Percentiles rank a stretch among this genome's conserved stretches.
These are phyloP conservation scores for Penicillium salamii DNA, from an alignment of 495 filamentous ascomycete genomes.

Conservation along the genomic window DNA sequence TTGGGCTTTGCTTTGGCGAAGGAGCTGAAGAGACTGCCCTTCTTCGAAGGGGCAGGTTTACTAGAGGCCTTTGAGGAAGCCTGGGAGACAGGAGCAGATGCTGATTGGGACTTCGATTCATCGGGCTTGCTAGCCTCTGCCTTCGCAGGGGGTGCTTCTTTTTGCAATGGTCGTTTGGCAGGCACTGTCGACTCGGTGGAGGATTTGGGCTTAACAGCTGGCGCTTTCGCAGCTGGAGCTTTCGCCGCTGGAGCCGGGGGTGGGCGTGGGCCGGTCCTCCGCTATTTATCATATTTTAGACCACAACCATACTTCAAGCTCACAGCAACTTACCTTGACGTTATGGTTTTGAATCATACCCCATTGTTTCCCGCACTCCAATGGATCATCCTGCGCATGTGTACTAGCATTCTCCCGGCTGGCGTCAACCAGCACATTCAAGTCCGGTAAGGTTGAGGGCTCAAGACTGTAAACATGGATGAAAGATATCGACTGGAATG, in stretches of 20 bases:
- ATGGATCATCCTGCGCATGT: constrained; percentile 57
- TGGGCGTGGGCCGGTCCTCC: too few species aligned
- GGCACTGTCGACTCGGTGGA: constrained; percentile 29
- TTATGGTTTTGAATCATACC: constrained; percentile 67
- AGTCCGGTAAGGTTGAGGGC: constrained; percentile 66
- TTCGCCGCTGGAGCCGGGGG: constrained; percentile 43
- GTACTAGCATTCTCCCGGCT: constrained; percentile 56
- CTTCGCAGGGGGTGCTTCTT: constrained; percentile 22
- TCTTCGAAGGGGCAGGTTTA: constrained; percentile 50
- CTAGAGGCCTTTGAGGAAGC: constrained; percentile 31
- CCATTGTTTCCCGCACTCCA: constrained; percentile 57
- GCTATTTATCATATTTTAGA: too few species aligned
- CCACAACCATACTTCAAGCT: neutral
- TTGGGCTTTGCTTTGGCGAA: constrained; percentile 78
- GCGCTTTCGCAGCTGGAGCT: constrained; percentile 20
- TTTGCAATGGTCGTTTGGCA: constrained; percentile 33
- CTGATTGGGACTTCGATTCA: constrained; percentile 25
- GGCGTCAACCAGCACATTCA: constrained; percentile 70
- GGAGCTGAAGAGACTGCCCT: constrained; percentile 72
- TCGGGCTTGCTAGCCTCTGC: constrained; percentile 26
- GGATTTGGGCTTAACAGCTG: constrained; percentile 14
- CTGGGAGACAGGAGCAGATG: constrained; percentile 22
- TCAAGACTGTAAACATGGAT: constrained; percentile 89
- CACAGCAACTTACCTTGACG: constrained; percentile 48
- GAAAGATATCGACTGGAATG: constrained; percentile 66